Conservation (phyloP, 805 yeast genomes). For the Candida silvatica region DNA sequence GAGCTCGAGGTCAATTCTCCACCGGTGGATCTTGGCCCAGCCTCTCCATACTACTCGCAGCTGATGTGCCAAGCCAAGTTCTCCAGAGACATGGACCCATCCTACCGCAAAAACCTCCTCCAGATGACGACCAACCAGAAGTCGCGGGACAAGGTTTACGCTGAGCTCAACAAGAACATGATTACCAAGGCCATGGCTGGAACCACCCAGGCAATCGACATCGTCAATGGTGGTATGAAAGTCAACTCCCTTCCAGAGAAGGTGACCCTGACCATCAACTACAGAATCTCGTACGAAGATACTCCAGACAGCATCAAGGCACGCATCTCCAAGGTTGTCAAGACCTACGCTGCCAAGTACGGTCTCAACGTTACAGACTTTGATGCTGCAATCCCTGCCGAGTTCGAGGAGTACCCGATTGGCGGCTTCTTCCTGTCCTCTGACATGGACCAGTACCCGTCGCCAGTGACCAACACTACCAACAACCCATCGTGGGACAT, state of each 20-base stretch:
- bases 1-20: constrained; percentile 49
- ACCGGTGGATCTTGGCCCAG: constrained; percentile 32
- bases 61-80: constrained; percentile 57
- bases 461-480: constrained; percentile 29
- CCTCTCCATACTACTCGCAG: constrained; percentile 48
- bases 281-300: constrained; percentile 54
- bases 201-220: constrained; percentile 59
- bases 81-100: constrained; percentile 20
- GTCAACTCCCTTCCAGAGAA: constrained; percentile 67
- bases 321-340: constrained; percentile 23
- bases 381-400: constrained; percentile 11
- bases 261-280: constrained; percentile 42
- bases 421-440: constrained; percentile 35
- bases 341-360: constrained; percentile 34
- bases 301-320: constrained; percentile 21
- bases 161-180: constrained; percentile 15
- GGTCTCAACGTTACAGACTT: constrained; percentile 34
- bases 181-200: constrained; percentile 31
- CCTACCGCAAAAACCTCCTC: constrained; percentile 24
- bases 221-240: constrained; percentile 61
- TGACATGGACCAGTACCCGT: constrained; percentile 23
- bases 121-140: constrained; percentile 22
- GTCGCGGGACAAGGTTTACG: constrained; percentile 27
- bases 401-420: constrained; percentile 9
- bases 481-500: constrained; percentile 28